These are phyloP conservation scores for Polytrichum formosum DNA, from an alignment of 225 moss, liverwort and hornwort species.

Conservation along the genomic window DNA sequence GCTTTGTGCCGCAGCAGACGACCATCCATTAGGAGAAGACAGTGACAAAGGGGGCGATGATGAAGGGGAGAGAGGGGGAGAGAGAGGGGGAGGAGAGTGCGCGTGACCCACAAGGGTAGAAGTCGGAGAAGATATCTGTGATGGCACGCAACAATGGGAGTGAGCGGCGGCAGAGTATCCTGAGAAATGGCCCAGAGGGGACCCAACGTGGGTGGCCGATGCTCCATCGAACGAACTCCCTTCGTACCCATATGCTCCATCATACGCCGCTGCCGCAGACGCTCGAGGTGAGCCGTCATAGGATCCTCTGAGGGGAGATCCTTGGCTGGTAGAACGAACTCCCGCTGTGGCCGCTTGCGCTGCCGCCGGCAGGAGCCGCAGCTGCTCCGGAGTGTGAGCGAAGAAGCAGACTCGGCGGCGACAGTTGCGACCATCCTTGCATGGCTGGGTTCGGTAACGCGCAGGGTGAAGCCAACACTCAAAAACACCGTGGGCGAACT, in stretches of 20 bases:
- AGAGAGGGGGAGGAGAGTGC: conserved; percentile 75
- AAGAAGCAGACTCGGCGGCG: conserved; percentile 96
- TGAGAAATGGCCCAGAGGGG: conserved; percentile 49
- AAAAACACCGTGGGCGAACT: conserved; percentile 96
- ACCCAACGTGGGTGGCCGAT: conserved; percentile 51
- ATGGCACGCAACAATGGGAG: conserved; percentile 56
- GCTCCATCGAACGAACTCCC: conserved; percentile 52
- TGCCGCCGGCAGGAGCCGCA: conserved; percentile 87
- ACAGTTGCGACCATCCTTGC: conserved; percentile 96
- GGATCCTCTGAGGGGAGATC: conserved; percentile 25
- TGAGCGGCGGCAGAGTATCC: conserved; percentile 40
- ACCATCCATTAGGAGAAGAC: conserved; percentile 68
- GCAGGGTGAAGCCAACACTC: conserved; percentile 99
- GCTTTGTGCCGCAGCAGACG: conserved; percentile 30
- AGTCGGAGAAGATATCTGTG: conserved; percentile 88
- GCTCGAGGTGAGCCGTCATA: conserved; percentile 81
- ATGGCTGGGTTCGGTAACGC: conserved; percentile 92
- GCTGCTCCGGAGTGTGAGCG: conserved; percentile 92
- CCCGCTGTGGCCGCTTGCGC: conserved; percentile 84
- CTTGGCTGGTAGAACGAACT: conserved; percentile 46
- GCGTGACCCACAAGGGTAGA: conserved; percentile 91
- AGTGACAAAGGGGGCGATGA: conserved; percentile 88
- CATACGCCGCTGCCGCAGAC: conserved; percentile 49
- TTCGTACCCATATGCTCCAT: conserved; percentile 74
- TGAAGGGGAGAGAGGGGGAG: conserved; percentile 81